Evolutionary conservation across 805 yeast species (phyloP), one percentile per base, ranked within the genome.

Genomic region (Suhomyces sp.): DNA sequence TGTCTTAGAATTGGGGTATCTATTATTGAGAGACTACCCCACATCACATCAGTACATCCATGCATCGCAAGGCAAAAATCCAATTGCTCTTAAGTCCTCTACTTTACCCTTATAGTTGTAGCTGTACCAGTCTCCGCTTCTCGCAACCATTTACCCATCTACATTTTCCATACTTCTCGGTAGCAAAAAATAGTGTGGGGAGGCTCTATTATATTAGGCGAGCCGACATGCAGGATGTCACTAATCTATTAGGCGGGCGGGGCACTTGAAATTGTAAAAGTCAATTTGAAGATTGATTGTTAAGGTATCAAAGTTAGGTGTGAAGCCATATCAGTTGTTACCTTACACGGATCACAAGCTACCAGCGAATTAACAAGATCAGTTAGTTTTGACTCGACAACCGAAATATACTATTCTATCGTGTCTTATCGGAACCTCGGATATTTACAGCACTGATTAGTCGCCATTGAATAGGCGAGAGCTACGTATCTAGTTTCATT

Each of bases 401-500:
- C 31, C 12, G 31, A n/a, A n/a, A n/a, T n/a, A 31, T n/a, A 6
- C 35, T 31, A 6, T n/a, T 17, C 13, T 31, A 31, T 31, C 17
- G 9, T 3, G 6, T n/a, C 9, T 31, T 13, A 27, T n/a, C 13
- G 10, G n/a, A 27, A n/a, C 17, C 17, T 31, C 17, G 35, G 35
- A 31, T 31, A 31, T 6, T 31, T 31, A n/a, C 35, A n/a, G 15
- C n/a, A 27, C 15, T 29, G 33, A 29, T 29, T 29, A 24, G 7
- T 15, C 19, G 22, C 17, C 6, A 10, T 37, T 37, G 40, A 35
- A 19, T 29, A 3, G 47, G 39, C 17, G 17, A 37, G 22, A 35
- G 19, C 39, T 35, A 15, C 19, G 39, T 27, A 27, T 35, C 19
- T 19, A 37, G 29, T 41, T 41, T n/a, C n/a, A 46, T 49, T 50